Percentiles rank a stretch among this genome's conserved stretches.
Evolutionary conservation across 1,139 yeast species (phyloP).

Genomic region (Zygoascus hellenicus): DNA sequence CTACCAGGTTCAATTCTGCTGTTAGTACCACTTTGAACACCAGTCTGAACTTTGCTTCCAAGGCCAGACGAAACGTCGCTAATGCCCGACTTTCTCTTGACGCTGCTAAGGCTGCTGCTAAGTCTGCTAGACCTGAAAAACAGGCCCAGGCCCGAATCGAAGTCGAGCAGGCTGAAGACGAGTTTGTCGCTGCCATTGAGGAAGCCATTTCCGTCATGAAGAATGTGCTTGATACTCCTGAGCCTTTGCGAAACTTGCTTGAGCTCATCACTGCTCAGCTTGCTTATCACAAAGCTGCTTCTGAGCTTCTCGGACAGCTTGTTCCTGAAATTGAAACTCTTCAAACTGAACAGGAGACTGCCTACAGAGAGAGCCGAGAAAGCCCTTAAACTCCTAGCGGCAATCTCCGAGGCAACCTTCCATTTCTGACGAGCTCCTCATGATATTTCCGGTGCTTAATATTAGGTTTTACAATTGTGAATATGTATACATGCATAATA

Average conservation of each 20-base stretch:
- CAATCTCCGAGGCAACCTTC: too few species aligned
- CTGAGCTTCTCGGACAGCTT: slow-evolving; percentile 61
- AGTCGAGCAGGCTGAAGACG: slow-evolving; percentile 84
- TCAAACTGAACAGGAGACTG: slow-evolving; percentile 47
- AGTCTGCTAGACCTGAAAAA: slow-evolving; percentile 65
- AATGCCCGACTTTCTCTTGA: slow-evolving; percentile 77
- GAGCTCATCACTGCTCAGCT: slow-evolving; percentile 76
- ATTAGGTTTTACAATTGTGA: slow-evolving; percentile 6
- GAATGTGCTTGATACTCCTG: slow-evolving; percentile 69
- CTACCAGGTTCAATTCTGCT: slow-evolving; percentile 63
- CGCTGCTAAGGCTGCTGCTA: slow-evolving; percentile 65
- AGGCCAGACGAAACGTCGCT: slow-evolving; percentile 71
- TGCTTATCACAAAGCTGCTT: slow-evolving; percentile 74
- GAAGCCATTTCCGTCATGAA: slow-evolving; percentile 84
- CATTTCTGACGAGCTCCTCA: background rate
- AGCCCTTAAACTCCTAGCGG: slow-evolving; percentile 15
- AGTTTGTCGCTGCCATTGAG: slow-evolving; percentile 85
- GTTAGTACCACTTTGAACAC: slow-evolving; percentile 59
- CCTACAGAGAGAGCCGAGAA: slow-evolving; percentile 35
- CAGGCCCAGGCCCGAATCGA: slow-evolving; percentile 70
- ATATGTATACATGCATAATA: slow-evolving; percentile 1
- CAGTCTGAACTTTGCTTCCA: slow-evolving; percentile 59
- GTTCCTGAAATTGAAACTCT: slow-evolving; percentile 60
- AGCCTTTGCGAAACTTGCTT: slow-evolving; percentile 62
- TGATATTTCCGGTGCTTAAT: slow-evolving; percentile 9